phyloP scores from a whole-genome alignment of 164 flowering plant genomes.

The Cinnamomum chago region DNA sequence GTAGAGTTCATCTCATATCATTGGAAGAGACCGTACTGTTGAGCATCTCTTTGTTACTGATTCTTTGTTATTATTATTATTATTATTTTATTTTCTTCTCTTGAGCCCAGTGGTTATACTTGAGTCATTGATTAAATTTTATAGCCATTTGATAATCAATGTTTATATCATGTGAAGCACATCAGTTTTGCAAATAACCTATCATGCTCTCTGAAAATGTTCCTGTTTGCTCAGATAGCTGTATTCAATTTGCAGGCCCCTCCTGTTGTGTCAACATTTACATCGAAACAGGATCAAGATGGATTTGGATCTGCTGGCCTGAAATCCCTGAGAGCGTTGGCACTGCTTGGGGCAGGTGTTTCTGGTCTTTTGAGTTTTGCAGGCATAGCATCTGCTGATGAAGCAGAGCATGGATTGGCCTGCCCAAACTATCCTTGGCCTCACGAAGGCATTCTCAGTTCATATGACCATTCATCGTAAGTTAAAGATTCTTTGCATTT shows the following conservation, averaged over 20 bases:
- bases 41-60: neutral
- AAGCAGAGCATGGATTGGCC: constrained; percentile 90
- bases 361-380: constrained; percentile 71
- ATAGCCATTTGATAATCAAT: neutral
- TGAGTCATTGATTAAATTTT: neutral
- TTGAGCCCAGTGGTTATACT: neutral
- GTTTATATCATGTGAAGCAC: neutral
- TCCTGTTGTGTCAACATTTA: constrained; percentile 49
- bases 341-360: constrained; percentile 82
- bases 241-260: constrained; percentile 37
- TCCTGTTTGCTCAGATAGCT: constrained; percentile 5
- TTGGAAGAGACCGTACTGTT: neutral
- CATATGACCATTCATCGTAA: constrained; percentile 95
- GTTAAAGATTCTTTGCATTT: constrained; percentile 21
- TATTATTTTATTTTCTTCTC: neutral
- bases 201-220: neutral
- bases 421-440: constrained; percentile 91
- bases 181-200: neutral
- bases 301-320: constrained; percentile 45
- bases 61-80: neutral
- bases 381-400: constrained; percentile 77
- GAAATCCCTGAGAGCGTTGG: constrained; percentile 62
- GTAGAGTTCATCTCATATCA: too few relatives aligned
- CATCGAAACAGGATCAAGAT: constrained; percentile 50
- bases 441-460: constrained; percentile 86